Base-by-base conservation (phyloP, 176 grass and related monocot genomes). In the Eleusine coracana region DNA sequence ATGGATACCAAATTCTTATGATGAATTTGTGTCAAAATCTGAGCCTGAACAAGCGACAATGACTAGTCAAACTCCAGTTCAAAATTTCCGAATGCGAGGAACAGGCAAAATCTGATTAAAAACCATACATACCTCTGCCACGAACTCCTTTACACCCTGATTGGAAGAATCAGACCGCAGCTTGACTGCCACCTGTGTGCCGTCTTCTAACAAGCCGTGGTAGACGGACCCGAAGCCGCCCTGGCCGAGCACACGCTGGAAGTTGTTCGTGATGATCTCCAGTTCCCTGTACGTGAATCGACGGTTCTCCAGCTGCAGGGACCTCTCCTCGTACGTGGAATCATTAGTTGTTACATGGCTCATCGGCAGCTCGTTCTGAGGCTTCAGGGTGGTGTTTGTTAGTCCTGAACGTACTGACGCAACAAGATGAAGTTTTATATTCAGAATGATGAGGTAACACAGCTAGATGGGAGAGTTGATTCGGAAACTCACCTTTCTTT, bases 201-300 rank as follows among this genome's bases (percentile, higher is more conserved):
- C 78, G 37, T 93, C 73, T n/a, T 86, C 74, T 55, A 90, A 70
- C 40, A 62, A 74, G 0, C 91, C 91, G 41, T 84, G 18, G 56
- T 82, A 90, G 12, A 93, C 91, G 7, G 51, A 46, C 20, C 91
- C 91, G 34, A 93, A 93, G 7, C 91, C 91, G 0, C 88, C 88
- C 64, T 46, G 62, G 0, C 91, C 88, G 5, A 93, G 48, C 1
- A 83, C 74, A 25, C 20, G 40, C 48, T 79, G n/a, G 68, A 93
- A 90, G 28, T 88, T 88, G 2, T 80, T 83, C 3, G 91, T 90
- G 36, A 93, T 93, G 5, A 7, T 6, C 74, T 86, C 36, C 20
- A 93, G 73, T 3, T 93, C 88, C 70, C 73, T 72, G 34, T 90
- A 86, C 1, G 85, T 86, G 63, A 94, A 88, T 45, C 82, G 85